Evolutionary conservation across 768 basidiomycete genomes (phyloP), one percentile per base, ranked within the genome.

Genomic region (Lentinula lateritia): DNA sequence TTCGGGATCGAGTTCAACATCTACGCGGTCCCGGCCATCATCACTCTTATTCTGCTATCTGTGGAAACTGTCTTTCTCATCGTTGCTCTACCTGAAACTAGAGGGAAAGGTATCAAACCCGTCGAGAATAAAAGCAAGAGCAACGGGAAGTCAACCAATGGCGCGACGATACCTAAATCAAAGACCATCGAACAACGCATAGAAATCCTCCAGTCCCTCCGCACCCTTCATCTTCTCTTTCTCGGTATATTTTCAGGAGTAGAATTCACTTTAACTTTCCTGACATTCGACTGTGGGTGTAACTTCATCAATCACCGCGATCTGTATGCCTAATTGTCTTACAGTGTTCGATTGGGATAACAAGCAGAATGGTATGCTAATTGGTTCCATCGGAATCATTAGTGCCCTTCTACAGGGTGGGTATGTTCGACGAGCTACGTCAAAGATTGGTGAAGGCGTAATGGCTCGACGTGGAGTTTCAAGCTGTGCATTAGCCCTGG

Each of bases 221-320:
- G 88, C 42, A 73, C 76, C 48, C 71, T 92, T 15, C 95, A 98
- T 71, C 89, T 94, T 71, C 72, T 87, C 50, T 99, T 98, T 78
- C 76, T 98, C 62, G 83, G 88, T 57, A 71, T 96, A 54, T 98
- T 99, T 74, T 95, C 95, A 1, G 96, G 95, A 12, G 85, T 97
- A 54, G 96, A 99, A 71, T 98, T 98, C 73, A 99, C 96, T 0
- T 79, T 99, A 20, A 96, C 94, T 0, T 98, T 98, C 80, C 78
- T 98, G 52, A 97, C 91, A 2, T 95, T 93, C 68, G 92, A 93
- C 71, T 73, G 93, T 90, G 75, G 72, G 88, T 52, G 28, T 64
- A 16, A n/a, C 56, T 9, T 63, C 61, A 63, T 10, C 62, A 6
- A 58, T 15, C 28, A 28, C 28, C 54, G 16, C 28, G 28, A 15